Evolutionary conservation across 2,329 filamentous ascomycete species (phyloP), one percentile per base, ranked within the genome.

Genomic region (Colletotrichum paranaense): DNA sequence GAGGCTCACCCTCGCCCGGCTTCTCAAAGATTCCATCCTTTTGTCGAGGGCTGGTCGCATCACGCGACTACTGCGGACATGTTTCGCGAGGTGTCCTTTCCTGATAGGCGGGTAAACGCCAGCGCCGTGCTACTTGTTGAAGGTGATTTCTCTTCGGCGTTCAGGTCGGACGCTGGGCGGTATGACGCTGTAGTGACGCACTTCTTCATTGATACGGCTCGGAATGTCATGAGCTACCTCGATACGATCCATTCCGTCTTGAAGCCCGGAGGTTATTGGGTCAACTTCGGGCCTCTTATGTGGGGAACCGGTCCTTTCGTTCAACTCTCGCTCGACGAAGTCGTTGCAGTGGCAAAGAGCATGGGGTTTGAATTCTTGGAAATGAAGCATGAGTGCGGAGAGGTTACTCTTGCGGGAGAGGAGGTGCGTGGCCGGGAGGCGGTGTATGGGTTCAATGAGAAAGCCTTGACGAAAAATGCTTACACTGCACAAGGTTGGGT

Each of bases 171-270:
- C 8, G 62, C 74, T 0, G 76, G 77, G 0, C 63, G 75, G 4
- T 90, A 84, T 77, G 88, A 91, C 66, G 81, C 85, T 1, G 79
- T 91, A 0, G 78, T 90, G 0, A 90, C 89, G 0, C 85, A 90
- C 56, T 91, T 90, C 80, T 91, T 91, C 79, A 90, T 91, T 75
- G 89, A 91, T 76, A 91, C 89, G 0, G 89, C 89, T 0, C 84
- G 88, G 0, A 91, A 91, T 67, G 78, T 90, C 1, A 82, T 90
- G 77, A 80, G 77, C 0, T 91, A 91, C 73, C 81, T 91, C 6
- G 87, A 90, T 46, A 89, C 85, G 0, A 90, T 90, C 56, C 81
- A 86, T 62, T 78, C 78, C 0, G 76, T 88, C 0, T 81, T 91
- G 3, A 83, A 81, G 56, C 77, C 79, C 0, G 88, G 87, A 0